phyloP scores from a whole-genome alignment of 1,139 yeast genomes.

The Candida dubliniensis region DNA sequence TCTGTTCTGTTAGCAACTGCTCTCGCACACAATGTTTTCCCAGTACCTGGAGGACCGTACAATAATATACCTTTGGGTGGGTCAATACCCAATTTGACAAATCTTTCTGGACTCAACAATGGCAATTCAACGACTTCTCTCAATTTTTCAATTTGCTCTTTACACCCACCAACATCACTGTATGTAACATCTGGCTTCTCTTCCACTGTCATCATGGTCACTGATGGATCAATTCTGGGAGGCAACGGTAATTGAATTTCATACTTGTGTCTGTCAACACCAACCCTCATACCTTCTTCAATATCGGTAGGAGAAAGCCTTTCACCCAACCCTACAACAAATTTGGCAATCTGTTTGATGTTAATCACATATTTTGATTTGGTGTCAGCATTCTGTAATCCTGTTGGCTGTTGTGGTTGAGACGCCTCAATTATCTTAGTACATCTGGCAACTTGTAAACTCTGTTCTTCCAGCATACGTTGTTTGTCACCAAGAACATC shows the following conservation, averaged over 20 bases:
- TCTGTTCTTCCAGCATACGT: conserved; percentile 90
- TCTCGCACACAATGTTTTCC: conserved; percentile 95
- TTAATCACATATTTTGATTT: conserved; percentile 92
- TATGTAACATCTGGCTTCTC: conserved; percentile 94
- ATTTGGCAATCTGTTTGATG: conserved; percentile 96
- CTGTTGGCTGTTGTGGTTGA: conserved; percentile 35
- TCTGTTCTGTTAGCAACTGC: conserved; percentile 99
- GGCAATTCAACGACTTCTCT: conserved; percentile 98
- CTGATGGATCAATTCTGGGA: conserved; percentile 95
- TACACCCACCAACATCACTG: conserved; percentile 95
- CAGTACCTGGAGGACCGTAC: conserved; percentile 99
- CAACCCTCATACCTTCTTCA: conserved; percentile 99
- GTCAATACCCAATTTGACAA: conserved; percentile 93
- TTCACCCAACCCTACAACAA: conserved; percentile 95
- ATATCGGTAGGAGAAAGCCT: conserved; percentile 97
- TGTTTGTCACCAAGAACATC: conserved; percentile 96
- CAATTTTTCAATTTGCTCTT: conserved; percentile 94
- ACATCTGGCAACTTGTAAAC: conserved; percentile 97
- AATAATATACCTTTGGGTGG: conserved; percentile 96
- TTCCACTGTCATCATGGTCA: conserved; percentile 99
- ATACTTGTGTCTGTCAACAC: conserved; percentile 95
- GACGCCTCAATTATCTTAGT: conserved; percentile 85
- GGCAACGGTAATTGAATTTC: conserved; percentile 96
- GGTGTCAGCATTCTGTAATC: conserved; percentile 64
- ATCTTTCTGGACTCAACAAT: conserved; percentile 89